These are phyloP conservation scores for Phytophthora multivora DNA, from an alignment of 352 stramenopile species.

Conservation along the genomic window DNA sequence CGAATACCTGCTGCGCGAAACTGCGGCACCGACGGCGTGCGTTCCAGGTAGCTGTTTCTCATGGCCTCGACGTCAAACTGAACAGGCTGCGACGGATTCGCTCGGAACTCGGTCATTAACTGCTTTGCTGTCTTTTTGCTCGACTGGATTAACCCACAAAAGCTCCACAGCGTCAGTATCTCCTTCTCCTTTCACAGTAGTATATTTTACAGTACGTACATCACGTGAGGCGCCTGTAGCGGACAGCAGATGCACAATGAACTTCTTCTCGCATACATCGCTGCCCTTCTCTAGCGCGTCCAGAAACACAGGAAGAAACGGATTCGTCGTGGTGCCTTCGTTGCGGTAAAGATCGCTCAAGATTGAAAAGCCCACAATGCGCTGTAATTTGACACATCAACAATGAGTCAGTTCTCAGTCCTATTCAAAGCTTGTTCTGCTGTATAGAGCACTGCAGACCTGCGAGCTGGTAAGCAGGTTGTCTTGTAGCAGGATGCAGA, in stretches of 20 bases:
- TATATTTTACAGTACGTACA: constrained; percentile 29
- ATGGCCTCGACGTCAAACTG: constrained; percentile 73
- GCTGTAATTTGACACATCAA: constrained; percentile 38
- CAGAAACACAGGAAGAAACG: constrained; percentile 88
- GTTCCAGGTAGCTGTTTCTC: constrained; percentile 71
- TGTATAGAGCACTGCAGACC: constrained; percentile 32
- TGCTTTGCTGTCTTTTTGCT: constrained; percentile 81
- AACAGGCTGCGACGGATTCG: constrained; percentile 48
- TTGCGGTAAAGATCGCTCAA: constrained; percentile 86
- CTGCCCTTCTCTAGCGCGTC: constrained; percentile 78
- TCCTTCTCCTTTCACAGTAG: too few species aligned
- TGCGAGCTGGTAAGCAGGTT: constrained; percentile 91
- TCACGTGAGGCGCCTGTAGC: constrained; percentile 51
- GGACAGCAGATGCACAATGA: constrained; percentile 71
- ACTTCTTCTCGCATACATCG: constrained; percentile 82
- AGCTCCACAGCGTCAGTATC: constrained; percentile 8
- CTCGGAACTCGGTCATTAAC: constrained; percentile 66
- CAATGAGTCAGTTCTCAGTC: not conserved
- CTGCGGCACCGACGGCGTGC: constrained; percentile 77
- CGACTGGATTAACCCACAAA: constrained; percentile 32
- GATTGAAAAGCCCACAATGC: constrained; percentile 87
- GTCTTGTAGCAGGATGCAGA: constrained; percentile 90
- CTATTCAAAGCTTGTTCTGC: not conserved
- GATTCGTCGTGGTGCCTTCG: constrained; percentile 76
- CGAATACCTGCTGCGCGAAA: constrained; percentile 78